Conservation (phyloP, 208 protist genomes). For the Leishmania turanica region DNA sequence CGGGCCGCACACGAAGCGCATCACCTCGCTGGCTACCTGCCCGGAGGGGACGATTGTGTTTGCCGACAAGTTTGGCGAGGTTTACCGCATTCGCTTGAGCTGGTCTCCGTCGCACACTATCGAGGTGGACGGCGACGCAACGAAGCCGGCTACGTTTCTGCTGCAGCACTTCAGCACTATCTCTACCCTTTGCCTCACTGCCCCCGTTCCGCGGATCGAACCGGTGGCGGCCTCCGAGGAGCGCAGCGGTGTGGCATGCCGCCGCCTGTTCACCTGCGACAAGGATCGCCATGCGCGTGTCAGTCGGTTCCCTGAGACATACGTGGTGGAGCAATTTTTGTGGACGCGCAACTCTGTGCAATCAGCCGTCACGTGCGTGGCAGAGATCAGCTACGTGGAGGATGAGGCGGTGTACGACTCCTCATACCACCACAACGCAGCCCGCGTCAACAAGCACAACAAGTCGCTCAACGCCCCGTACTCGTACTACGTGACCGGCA, state of each 20-base stretch:
- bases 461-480: constrained; percentile 30
- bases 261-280: constrained; percentile 84
- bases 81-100: constrained; percentile 65
- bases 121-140: constrained; percentile 47
- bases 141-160: constrained; percentile 51
- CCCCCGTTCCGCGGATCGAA: constrained; percentile 50
- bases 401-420: constrained; percentile 20
- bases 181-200: constrained; percentile 62
- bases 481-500: constrained; percentile 74
- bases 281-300: constrained; percentile 83
- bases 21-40: constrained; percentile 60
- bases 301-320: constrained; percentile 79
- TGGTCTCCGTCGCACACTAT: constrained; percentile 57
- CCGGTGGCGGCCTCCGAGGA: constrained; percentile 32
- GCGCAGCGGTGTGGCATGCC: constrained; percentile 26
- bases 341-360: constrained; percentile 51
- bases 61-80: constrained; percentile 92
- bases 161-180: constrained; percentile 90
- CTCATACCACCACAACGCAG: constrained; percentile 7
- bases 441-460: constrained; percentile 37
- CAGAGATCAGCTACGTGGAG: constrained; percentile 61
- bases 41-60: constrained; percentile 75
- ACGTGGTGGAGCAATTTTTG: constrained; percentile 84
- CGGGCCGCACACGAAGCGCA: constrained; percentile 85
- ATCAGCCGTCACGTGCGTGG: constrained; percentile 69